Base-by-base conservation (phyloP, 2,329 filamentous ascomycete species). In the Trichoderma koningiopsis region DNA sequence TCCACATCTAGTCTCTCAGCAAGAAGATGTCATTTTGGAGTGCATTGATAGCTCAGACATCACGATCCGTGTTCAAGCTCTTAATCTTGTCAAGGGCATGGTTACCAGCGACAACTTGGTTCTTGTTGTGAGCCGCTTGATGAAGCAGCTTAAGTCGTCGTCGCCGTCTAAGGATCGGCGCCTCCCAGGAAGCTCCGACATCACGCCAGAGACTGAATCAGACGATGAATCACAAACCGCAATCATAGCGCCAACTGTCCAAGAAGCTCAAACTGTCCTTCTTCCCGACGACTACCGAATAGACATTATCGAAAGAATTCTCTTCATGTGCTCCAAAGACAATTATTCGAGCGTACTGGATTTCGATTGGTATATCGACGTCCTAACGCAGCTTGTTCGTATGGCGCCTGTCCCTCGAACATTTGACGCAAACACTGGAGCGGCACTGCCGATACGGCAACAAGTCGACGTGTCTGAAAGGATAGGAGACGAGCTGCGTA, bases 291-390 rank as follows among this genome's bases (percentile, higher is more conserved):
- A 97, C 72, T 99, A 98, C 79, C 90, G 90, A 63, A 83, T 90
- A 47, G 92, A 92, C 74, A 93, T 97, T 24, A 93, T 98, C 64
- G 86, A 87, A 68, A 88, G 92, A 70, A 93, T 98, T 70, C 79
- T 98, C 13, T 89, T 90, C 71, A 97, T 99, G 89, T 98, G 95
- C 78, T 92, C 93, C 10, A 89, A 90, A 72, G 91, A 94, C 72
- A 97, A 94, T 71, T 99, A 98, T 78, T 87, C 87, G 49, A 93
- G 94, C 76, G 85, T 99, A 59, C 83, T 86, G 64, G 95, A 99
- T 77, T 99, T 99, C 78, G 95, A 97, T 73, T 99, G 96, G 96
- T 98, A 98, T 78, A 91, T 98, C 73, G 92, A 96, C 73, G 88
- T 97, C 33, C 83, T 99, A 35, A 91, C 93, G 5, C 93, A 97